phyloP scores from a whole-genome alignment of 2,329 filamentous ascomycete species.

The Diaporthe nobilis region DNA sequence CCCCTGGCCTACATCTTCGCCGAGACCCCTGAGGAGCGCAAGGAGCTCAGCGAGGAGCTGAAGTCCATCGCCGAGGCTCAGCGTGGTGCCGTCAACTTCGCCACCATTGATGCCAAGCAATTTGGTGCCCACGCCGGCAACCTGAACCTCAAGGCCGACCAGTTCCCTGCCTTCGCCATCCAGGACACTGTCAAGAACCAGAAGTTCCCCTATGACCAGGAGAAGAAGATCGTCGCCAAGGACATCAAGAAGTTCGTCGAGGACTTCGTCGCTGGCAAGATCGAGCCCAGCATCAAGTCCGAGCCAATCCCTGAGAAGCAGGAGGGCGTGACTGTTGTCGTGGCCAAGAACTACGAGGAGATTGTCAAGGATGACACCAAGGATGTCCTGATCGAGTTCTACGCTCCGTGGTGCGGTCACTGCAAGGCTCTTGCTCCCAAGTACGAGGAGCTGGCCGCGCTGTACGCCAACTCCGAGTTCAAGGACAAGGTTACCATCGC shows the following conservation, averaged over 20 bases:
- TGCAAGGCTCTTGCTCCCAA: constrained; percentile 98
- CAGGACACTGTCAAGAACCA: constrained; percentile 95
- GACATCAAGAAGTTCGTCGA: constrained; percentile 87
- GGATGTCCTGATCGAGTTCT: constrained; percentile 98
- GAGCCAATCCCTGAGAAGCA: constrained; percentile 96
- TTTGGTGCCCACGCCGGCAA: constrained; percentile 97
- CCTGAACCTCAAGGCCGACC: constrained; percentile 95
- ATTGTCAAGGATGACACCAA: constrained; percentile 94
- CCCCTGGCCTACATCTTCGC: constrained; percentile 98
- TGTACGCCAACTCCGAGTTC: constrained; percentile 83
- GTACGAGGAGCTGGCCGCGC: constrained; percentile 90
- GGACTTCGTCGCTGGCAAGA: constrained; percentile 86
- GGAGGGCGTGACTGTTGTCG: constrained; percentile 89
- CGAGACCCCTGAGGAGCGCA: constrained; percentile 91
- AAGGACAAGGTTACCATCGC: constrained; percentile 91
- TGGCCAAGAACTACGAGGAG: constrained; percentile 94
- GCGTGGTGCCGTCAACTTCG: constrained; percentile 97
- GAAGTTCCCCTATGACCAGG: constrained; percentile 95
- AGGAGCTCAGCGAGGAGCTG: constrained; percentile 80
- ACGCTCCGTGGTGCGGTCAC: constrained; percentile 99
- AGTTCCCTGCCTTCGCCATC: constrained; percentile 98
- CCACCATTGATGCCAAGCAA: constrained; percentile 93
- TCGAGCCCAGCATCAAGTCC: constrained; percentile 97
- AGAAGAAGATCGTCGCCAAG: constrained; percentile 80
- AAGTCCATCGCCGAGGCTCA: constrained; percentile 91